Percentiles rank a stretch among this genome's conserved stretches.
phyloP scores from a whole-genome alignment of 2,329 filamentous ascomycete genomes.

The Monilinia fructigena region DNA sequence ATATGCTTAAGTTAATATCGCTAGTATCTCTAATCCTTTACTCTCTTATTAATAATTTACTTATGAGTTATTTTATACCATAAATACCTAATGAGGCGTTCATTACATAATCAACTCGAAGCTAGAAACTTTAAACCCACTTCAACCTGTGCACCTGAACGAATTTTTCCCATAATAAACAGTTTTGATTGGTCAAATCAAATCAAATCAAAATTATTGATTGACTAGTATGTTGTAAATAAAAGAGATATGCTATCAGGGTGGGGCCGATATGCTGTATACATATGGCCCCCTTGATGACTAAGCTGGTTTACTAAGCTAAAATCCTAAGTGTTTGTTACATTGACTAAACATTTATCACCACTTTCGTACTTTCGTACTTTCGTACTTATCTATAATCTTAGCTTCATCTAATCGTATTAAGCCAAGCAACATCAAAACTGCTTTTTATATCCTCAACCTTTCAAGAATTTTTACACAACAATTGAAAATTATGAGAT shows the following conservation, averaged over 20 bases:
- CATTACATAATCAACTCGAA: neutral
- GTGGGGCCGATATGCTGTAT: too few relatives aligned
- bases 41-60: too few relatives aligned
- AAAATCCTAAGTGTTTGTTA: too few relatives aligned
- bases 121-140: neutral
- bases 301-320: too few relatives aligned
- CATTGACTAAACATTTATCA: neutral
- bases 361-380: neutral
- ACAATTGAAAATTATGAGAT: neutral
- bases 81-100: neutral
- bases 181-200: conserved; percentile 3
- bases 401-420: neutral
- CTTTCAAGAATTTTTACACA: neutral
- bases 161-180: neutral
- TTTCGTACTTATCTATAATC: conserved; percentile 13
- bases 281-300: too few relatives aligned
- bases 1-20: too few relatives aligned
- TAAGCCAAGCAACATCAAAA: neutral
- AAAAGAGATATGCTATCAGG: too few relatives aligned
- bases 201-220: neutral
- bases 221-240: neutral
- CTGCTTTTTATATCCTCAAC: neutral
- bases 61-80: too few relatives aligned
- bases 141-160: neutral
- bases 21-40: too few relatives aligned